A percentile compares a stretch with the other conserved stretches of the same genome.
Conservation (phyloP, 441 rosid genomes). For the Adansonia rubrostipa region DNA sequence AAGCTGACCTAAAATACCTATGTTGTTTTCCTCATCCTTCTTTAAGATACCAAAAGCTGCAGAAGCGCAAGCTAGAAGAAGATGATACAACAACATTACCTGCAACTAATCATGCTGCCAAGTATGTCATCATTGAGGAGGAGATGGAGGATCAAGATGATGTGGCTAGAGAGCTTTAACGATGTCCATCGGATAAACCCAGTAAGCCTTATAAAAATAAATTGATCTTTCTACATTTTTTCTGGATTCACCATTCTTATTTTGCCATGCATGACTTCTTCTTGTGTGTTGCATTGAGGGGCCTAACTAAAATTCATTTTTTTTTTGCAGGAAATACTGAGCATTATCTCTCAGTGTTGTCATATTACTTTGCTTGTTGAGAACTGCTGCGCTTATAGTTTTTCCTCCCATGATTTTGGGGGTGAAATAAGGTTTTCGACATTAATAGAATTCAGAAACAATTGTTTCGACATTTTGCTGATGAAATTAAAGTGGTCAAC, state of each 20-base stretch:
- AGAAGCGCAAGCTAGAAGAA: slow-evolving; percentile 49
- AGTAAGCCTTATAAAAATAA: slow-evolving; percentile 16
- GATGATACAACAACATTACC: slow-evolving; percentile 34
- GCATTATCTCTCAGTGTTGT: neutral
- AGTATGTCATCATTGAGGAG: slow-evolving; percentile 86
- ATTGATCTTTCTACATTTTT: neutral
- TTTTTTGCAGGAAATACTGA: neutral
- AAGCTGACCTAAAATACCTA: neutral
- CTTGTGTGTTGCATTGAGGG: neutral
- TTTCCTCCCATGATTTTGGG: neutral
- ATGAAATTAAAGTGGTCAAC: neutral
- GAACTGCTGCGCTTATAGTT: neutral
- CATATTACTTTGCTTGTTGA: neutral
- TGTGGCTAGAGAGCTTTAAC: slow-evolving; percentile 32
- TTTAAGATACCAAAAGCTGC: slow-evolving; percentile 71
- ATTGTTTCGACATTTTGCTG: neutral
- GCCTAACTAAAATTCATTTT: neutral
- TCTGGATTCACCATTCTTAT: neutral
- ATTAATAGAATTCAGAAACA: neutral
- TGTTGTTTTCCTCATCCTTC: neutral
- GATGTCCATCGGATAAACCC: neutral
- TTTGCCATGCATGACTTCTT: neutral
- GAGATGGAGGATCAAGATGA: slow-evolving; percentile 69
- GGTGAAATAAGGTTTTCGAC: neutral
- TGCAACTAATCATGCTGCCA: slow-evolving; percentile 43